phyloP scores from a whole-genome alignment of 148 eudicot genomes.

The Fallopia convolvulus region DNA sequence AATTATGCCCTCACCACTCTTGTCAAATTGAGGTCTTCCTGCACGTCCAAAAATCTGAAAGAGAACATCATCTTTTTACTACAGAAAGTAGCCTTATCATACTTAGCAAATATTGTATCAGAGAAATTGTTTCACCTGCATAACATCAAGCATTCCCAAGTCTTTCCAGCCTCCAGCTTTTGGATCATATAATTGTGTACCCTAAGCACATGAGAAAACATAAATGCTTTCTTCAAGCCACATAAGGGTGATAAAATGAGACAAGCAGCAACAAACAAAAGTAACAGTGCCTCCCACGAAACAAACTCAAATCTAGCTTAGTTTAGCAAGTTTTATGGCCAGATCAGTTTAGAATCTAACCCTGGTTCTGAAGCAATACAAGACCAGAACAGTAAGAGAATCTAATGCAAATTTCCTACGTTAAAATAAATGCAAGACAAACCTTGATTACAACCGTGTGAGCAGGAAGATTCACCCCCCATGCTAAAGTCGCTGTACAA shows the following conservation, averaged over 20 bases:
- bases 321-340: neutral
- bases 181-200: conserved; percentile 96
- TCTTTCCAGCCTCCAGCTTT: conserved; percentile 99
- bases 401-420: neutral
- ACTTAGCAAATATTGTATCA: neutral
- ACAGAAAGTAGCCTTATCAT: conserved; percentile 1
- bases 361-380: neutral
- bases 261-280: neutral
- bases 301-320: neutral
- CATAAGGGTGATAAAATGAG: neutral
- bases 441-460: conserved; percentile 97
- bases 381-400: neutral
- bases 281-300: neutral
- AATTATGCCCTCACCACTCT: conserved; percentile 99
- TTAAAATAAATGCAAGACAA: neutral
- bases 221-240: conserved; percentile 11
- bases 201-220: conserved; percentile 39
- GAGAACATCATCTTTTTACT: neutral
- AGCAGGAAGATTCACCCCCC: conserved; percentile 99
- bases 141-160: conserved; percentile 99
- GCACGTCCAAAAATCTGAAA: conserved; percentile 96
- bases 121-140: conserved; percentile 57
- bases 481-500: conserved; percentile 98
- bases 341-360: neutral
- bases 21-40: conserved; percentile 99